Evolutionary conservation across 805 yeast genomes (phyloP), one percentile per base, ranked within the genome.

Genomic region (Kuraishia floccosa): DNA sequence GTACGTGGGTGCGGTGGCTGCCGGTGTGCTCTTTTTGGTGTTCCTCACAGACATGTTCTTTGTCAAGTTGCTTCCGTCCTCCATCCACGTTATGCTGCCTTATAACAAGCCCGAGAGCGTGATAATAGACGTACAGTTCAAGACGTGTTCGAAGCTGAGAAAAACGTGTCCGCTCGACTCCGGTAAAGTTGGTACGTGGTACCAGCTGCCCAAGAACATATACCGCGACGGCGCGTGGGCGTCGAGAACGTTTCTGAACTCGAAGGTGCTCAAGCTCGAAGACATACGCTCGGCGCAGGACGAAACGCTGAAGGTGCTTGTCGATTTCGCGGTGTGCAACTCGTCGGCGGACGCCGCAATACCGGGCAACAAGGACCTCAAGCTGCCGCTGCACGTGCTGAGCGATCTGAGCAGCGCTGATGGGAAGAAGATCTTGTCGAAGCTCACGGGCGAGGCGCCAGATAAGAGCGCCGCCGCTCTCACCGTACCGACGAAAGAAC

Each of bases 161-260:
- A 20, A 25, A 4, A 14, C 13, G 8, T 30, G 21, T 30, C n/a
- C 17, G 9, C 16, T 34, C 18, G 21, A 13, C 13, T 15, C 17
- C 19, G 28, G 17, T 5, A 8, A 16, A 13, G 19, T 16, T 6
- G 9, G 20, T 12, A 26, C 6, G 11, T 43, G 50, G 48, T 25
- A 30, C 11, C 30, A 32, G 15, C 27, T 46, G 11, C 42, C 46
- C 14, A 47, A 46, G 25, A 49, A 47, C 20, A 37, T 47, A 7
- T 17, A 31, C 4, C 27, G 44, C n/a, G 39, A 35, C 1, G 24
- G 31, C 16, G 31, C 22, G 3, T 35, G 38, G 38, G 27, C 43
- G 17, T 25, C 22, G 5, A 28, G 35, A 5, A 30, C 33, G 5
- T 40, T 35, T 28, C 13, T 47, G 26, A 40, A 31, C 26, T 35